A percentile compares a stretch with the other conserved stretches of the same genome.
Evolutionary conservation across 139 green algal genomes (phyloP).

Genomic region (Astrephomene gubernaculifera): DNA sequence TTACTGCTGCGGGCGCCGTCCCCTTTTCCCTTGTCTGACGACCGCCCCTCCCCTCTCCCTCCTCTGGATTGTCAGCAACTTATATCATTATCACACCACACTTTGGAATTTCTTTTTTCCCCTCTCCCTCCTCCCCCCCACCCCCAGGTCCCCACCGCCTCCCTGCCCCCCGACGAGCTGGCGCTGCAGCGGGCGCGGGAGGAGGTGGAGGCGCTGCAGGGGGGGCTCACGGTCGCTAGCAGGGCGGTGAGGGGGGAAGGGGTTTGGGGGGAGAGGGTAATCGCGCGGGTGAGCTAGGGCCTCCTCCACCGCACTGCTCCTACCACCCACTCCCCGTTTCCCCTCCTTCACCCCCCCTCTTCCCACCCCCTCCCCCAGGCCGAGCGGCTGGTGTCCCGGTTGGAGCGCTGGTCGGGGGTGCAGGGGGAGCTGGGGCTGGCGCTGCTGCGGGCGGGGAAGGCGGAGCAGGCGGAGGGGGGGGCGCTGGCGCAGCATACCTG

Average conservation of each 20-base stretch:
- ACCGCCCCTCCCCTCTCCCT: too few relatives aligned
- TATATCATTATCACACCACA: too few relatives aligned
- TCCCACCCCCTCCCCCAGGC: constrained; percentile 25
- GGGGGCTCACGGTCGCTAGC: constrained; percentile 43
- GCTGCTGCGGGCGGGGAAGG: constrained; percentile 58
- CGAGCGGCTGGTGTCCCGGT: constrained; percentile 49
- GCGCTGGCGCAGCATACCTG: constrained; percentile 55
- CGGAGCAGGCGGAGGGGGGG: constrained; percentile 56
- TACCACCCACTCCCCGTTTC: not conserved
- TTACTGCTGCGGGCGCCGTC: too few relatives aligned
- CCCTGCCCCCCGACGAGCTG: constrained; percentile 47
- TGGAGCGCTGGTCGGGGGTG: constrained; percentile 55
- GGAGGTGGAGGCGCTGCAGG: constrained; percentile 52
- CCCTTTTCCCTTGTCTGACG: too few relatives aligned
- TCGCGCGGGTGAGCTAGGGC: not conserved
- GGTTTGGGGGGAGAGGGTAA: not conserved
- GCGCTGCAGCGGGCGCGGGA: constrained; percentile 50
- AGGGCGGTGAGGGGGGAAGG: constrained; percentile 44
- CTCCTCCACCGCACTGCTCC: not conserved
- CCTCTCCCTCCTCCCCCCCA: not conserved
- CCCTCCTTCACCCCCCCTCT: not conserved
- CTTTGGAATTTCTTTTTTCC: too few relatives aligned
- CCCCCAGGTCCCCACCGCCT: not conserved
- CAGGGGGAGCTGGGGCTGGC: constrained; percentile 61
- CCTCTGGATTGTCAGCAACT: too few relatives aligned